Base-by-base conservation (phyloP, 2,329 filamentous ascomycete genomes). In the Zasmidium angulare region DNA sequence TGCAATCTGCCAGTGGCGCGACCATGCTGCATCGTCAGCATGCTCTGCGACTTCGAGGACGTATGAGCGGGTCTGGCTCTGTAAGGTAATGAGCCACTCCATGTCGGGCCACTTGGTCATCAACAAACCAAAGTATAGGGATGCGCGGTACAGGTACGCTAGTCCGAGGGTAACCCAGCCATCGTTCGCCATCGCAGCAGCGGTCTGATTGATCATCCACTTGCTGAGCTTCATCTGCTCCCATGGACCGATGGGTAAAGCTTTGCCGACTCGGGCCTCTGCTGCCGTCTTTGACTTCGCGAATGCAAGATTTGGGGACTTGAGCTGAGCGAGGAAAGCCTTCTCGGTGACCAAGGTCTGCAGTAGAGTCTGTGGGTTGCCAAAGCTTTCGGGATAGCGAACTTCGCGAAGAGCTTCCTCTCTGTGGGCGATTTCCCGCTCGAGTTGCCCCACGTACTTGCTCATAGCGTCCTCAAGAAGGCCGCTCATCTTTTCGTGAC, bases 141-240 rank as follows among this genome's bases (percentile, higher is more conserved):
- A 23, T 11, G 53, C 53, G 19, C 53, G 53, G 20, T 55, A 55
- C 21, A 55, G 43, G 43, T 55, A 55, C 1, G 43, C 53, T 2
- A 55, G 21, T 14, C 43, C 21, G n/a, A 29, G 21, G n/a, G 46
- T 31, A 21, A 48, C 24, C 53, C 53, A 55, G 12, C 53, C 43
- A 22, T 55, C 53, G 23, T 55, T 49, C 4, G 26, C 53, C 23
- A 55, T 36, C n/a, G 24, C 20, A 20, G 53, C 43, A 3, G 21
- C 24, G 10, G 22, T 7, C 17, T 49, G 43, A 11, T 11, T 6
- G 23, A 55, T 31, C 43, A 26, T 22, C 43, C 21, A 36, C 29
- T 55, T 49, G 17, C 48, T 11, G 14, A 23, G 36, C 22, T 48
- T 47, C 4, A 55, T 12, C 7, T 29, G 23, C 2, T 55, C 53